phyloP scores from a whole-genome alignment of 352 stramenopile species.

The Globisporangium apiculatum region DNA sequence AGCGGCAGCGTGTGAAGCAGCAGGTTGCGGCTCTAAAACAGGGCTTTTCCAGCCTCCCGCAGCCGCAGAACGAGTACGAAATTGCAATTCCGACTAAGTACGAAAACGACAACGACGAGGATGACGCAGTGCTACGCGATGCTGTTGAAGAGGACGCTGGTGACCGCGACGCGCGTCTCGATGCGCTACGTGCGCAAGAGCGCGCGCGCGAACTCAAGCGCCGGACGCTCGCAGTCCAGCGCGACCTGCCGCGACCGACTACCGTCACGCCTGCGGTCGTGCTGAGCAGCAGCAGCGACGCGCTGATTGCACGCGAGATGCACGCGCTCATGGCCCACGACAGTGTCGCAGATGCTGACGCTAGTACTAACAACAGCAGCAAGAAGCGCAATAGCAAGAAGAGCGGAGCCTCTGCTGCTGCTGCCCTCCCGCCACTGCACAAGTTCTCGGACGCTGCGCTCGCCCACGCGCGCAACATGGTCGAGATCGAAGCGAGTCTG shows the following conservation, averaged over 20 bases:
- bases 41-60: slow-evolving; percentile 69
- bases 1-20: slow-evolving; percentile 59
- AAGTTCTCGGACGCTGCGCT: slow-evolving; percentile 62
- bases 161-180: slow-evolving; percentile 62
- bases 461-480: slow-evolving; percentile 59
- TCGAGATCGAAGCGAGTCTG: slow-evolving; percentile 74
- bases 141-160: slow-evolving; percentile 64
- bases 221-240: slow-evolving; percentile 61
- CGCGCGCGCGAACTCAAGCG: slow-evolving; percentile 54
- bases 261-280: slow-evolving; percentile 51
- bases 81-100: slow-evolving; percentile 61
- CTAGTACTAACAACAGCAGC: slow-evolving; percentile 19
- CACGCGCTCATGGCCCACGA: slow-evolving; percentile 58
- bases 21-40: slow-evolving; percentile 48
- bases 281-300: slow-evolving; percentile 25
- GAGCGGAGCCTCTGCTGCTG: slow-evolving; percentile 10
- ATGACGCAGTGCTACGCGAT: not conserved
- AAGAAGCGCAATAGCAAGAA: slow-evolving; percentile 77
- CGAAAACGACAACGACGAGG: slow-evolving; percentile 29
- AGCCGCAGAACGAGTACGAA: slow-evolving; percentile 80
- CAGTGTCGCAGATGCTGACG: slow-evolving; percentile 25
- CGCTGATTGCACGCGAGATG: slow-evolving; percentile 48
- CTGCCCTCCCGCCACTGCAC: slow-evolving; percentile 16
- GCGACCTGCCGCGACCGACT: slow-evolving; percentile 55
- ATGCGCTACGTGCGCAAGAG: slow-evolving; percentile 36